phyloP scores from a whole-genome alignment of 2,329 filamentous ascomycete species.

The Metarhizium brunneum region DNA sequence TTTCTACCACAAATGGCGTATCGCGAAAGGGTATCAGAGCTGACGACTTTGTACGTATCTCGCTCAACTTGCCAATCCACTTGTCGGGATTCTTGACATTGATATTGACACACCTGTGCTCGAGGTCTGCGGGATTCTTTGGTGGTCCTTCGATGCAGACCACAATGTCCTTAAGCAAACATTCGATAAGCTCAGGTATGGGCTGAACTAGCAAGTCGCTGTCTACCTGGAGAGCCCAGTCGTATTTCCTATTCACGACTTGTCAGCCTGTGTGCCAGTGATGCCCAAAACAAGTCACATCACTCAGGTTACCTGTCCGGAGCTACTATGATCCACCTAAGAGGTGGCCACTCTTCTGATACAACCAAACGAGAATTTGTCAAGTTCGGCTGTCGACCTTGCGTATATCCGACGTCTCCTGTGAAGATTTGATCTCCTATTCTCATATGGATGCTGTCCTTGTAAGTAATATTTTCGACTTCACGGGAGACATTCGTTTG shows the following conservation, averaged over 20 bases:
- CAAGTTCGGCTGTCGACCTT: slow-evolving; percentile 10
- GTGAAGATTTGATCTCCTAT: slow-evolving; percentile 12
- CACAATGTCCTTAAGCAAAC: slow-evolving; percentile 13
- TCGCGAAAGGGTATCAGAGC: slow-evolving; percentile 19
- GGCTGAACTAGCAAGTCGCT: slow-evolving; percentile 12
- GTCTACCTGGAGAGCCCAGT: slow-evolving; percentile 25
- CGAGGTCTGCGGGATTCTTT: background rate
- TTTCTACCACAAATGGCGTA: slow-evolving; percentile 24
- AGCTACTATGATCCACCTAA: slow-evolving; percentile 24
- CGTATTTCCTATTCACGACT: slow-evolving; percentile 15
- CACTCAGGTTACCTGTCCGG: slow-evolving; percentile 24
- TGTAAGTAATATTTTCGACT: slow-evolving; percentile 6
- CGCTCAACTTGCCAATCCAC: slow-evolving; percentile 2
- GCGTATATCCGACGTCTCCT: slow-evolving; percentile 9
- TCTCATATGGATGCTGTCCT: slow-evolving; percentile 11
- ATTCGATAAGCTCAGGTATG: slow-evolving; percentile 10
- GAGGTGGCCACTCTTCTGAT: slow-evolving; percentile 12
- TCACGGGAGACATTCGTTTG: slow-evolving; percentile 8
- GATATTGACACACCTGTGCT: background rate
- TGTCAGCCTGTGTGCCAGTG: background rate
- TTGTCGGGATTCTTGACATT: background rate
- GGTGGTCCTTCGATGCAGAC: slow-evolving; percentile 3
- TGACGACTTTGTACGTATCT: slow-evolving; percentile 18
- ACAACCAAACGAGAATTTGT: slow-evolving; percentile 13
- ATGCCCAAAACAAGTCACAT: background rate